Conservation (phyloP, 1,139 yeast species). For the Pichia sp. region DNA sequence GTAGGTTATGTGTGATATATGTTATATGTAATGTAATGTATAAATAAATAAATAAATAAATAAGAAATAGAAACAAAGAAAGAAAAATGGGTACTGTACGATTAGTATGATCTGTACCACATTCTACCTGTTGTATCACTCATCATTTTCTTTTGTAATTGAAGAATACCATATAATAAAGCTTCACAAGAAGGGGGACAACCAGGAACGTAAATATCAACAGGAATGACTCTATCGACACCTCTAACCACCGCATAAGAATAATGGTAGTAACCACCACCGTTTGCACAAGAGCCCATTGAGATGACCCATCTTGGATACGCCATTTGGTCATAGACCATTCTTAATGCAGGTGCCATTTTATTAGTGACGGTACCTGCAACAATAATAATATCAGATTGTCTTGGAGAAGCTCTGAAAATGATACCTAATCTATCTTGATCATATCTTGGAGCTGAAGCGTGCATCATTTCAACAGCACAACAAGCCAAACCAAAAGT, state of each 20-base stretch:
- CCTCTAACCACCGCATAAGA: conserved; percentile 87
- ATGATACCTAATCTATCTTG: conserved; percentile 90
- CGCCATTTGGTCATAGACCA: conserved; percentile 92
- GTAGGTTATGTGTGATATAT: not conserved
- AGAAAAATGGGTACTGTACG: not conserved
- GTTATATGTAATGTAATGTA: no score
- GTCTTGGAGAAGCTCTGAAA: conserved; percentile 93
- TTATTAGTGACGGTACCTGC: conserved; percentile 90
- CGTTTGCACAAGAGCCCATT: conserved; percentile 93
- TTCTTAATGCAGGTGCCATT: conserved; percentile 92
- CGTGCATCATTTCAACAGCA: conserved; percentile 96
- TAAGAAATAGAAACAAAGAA: no score
- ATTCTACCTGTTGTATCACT: conserved; percentile 71
- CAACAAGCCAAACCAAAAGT: conserved; percentile 90
- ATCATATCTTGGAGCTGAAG: conserved; percentile 86
- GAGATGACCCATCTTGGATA: conserved; percentile 88
- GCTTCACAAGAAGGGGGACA: conserved; percentile 94
- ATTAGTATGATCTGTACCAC: conserved; percentile 59
- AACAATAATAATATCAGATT: conserved; percentile 87
- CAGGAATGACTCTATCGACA: conserved; percentile 83
- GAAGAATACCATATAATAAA: conserved; percentile 84
- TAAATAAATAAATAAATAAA: not conserved
- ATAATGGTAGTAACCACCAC: conserved; percentile 91
- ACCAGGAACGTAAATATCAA: conserved; percentile 87
- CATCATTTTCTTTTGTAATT: conserved; percentile 85